A percentile compares a stretch with the other conserved stretches of the same genome.
These are phyloP conservation scores for Pythium scleroteichum DNA, from an alignment of 352 stramenopile species.

Conservation along the genomic window DNA sequence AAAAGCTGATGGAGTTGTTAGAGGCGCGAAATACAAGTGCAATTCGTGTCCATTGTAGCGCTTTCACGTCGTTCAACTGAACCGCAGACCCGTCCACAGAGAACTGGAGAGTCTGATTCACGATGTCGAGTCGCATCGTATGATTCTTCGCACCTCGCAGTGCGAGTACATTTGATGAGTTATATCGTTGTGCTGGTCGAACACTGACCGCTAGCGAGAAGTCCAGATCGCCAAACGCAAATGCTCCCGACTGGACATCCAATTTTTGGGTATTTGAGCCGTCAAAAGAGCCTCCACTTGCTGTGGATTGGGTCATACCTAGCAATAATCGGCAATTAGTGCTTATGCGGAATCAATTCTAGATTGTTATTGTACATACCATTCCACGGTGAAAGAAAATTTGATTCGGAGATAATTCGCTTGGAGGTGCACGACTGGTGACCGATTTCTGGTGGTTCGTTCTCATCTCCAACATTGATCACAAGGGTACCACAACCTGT, in stretches of 20 bases:
- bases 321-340: background rate
- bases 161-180: background rate
- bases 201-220: conserved; percentile 44
- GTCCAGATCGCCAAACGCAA: conserved; percentile 51
- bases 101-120: background rate
- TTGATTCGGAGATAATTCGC: conserved; percentile 13
- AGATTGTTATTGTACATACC: too few species aligned
- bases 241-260: background rate
- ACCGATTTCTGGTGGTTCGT: conserved; percentile 38
- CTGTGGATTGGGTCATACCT: conserved; percentile 7
- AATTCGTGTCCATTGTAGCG: conserved; percentile 16
- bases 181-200: background rate
- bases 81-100: conserved; percentile 7
- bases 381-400: conserved; percentile 16
- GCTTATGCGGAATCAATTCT: background rate
- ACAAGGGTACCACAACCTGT: conserved; percentile 42
- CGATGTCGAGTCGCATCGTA: background rate
- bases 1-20: conserved; percentile 12
- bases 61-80: background rate
- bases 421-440: conserved; percentile 1
- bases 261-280: background rate
- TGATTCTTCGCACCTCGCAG: background rate
- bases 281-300: conserved; percentile 23
- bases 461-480: conserved; percentile 40
- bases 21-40: conserved; percentile 22